phyloP scores from a whole-genome alignment of 2,329 filamentous ascomycete genomes.

The Ilyonectria sp. region DNA sequence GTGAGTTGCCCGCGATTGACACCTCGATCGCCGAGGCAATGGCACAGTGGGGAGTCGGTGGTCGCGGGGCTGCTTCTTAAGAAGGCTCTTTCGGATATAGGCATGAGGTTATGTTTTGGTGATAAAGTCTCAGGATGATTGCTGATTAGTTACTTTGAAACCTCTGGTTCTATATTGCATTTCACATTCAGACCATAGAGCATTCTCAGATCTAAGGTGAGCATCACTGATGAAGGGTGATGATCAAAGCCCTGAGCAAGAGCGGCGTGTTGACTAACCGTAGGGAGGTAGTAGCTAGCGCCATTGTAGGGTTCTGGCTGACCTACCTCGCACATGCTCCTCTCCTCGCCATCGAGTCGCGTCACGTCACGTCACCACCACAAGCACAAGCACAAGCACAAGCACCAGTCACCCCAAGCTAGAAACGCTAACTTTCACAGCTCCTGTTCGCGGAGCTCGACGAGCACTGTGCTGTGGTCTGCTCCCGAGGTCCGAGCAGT shows the following conservation, averaged over 20 bases:
- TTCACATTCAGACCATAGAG: no score
- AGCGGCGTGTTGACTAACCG: no score
- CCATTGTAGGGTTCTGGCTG: conserved; percentile 11
- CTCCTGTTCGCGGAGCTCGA: not conserved
- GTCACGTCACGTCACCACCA: conserved; percentile 10
- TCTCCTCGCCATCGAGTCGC: no score
- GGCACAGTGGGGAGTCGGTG: conserved; percentile 33
- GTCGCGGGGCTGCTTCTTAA: not conserved
- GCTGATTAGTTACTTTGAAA: no score
- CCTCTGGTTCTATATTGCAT: no score
- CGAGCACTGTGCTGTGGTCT: not conserved
- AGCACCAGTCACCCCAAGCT: not conserved
- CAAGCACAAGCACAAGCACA: not conserved
- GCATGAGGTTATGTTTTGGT: no score
- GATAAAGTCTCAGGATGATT: no score
- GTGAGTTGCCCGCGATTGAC: conserved; percentile 37
- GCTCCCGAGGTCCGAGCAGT: not conserved
- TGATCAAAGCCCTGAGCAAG: no score
- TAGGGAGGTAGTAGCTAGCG: not conserved
- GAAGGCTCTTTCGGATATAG: no score
- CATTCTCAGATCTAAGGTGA: no score
- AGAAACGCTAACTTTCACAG: not conserved
- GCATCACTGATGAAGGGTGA: no score
- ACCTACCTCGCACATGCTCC: not conserved
- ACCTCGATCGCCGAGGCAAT: conserved; percentile 33